Evolutionary conservation across 768 basidiomycete genomes (phyloP).

Genomic region (Xerocomellus intermedius): DNA sequence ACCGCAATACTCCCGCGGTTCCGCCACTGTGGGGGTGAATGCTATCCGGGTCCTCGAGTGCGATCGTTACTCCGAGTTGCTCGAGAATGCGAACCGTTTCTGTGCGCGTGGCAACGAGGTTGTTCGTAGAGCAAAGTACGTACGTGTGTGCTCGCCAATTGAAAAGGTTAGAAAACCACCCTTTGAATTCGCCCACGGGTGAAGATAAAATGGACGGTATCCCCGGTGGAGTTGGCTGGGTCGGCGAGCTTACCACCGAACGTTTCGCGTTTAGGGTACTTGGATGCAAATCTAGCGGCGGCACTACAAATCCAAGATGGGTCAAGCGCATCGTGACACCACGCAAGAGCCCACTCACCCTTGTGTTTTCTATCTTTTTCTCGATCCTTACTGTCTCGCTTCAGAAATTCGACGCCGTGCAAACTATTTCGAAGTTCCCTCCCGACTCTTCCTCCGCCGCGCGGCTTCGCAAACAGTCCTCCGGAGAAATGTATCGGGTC

Average conservation of each 20-base stretch:
- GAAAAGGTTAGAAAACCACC: constrained; percentile 96
- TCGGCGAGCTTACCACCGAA: constrained; percentile 50
- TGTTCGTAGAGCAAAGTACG: constrained; percentile 55
- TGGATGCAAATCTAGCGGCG: constrained; percentile 53
- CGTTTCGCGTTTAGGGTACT: constrained; percentile 42
- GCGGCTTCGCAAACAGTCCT: constrained; percentile 34
- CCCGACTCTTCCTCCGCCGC: constrained; percentile 33
- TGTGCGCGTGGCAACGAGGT: constrained; percentile 57
- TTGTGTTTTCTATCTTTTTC: constrained; percentile 51
- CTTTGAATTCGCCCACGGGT: constrained; percentile 81
- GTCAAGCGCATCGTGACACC: neutral
- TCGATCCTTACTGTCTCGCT: constrained; percentile 41
- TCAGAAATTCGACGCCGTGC: constrained; percentile 28
- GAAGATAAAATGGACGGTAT: constrained; percentile 52
- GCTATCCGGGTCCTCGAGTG: constrained; percentile 48
- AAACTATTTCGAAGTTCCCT: constrained; percentile 55
- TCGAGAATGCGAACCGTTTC: constrained; percentile 66
- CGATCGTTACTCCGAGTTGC: constrained; percentile 59
- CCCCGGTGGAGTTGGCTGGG: constrained; percentile 38
- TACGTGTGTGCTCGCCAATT: constrained; percentile 75
- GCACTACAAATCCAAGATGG: constrained; percentile 38
- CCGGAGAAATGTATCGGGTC: constrained; percentile 24
- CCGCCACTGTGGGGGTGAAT: constrained; percentile 35
- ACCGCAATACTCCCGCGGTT: constrained; percentile 43
- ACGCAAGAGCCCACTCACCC: constrained; percentile 37